A percentile compares a stretch with the other conserved stretches of the same genome.
These are phyloP conservation scores for Gliomastix tumulicola DNA, from an alignment of 2,329 filamentous ascomycete genomes.

Conservation along the genomic window DNA sequence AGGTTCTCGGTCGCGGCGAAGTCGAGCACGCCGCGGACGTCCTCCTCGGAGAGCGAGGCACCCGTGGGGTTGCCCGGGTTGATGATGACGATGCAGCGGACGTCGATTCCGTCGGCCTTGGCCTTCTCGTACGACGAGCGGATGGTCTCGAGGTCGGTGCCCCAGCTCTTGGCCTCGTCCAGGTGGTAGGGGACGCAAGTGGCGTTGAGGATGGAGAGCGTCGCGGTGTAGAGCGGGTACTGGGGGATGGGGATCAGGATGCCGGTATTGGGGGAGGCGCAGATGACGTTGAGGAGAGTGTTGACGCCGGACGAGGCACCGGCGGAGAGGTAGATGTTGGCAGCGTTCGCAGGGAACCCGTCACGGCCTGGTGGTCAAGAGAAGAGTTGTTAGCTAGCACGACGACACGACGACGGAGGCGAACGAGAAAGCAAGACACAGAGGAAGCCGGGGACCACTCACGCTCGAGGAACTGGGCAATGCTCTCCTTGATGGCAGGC, in stretches of 20 bases:
- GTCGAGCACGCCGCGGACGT: conserved; percentile 79
- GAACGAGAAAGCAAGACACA: neutral
- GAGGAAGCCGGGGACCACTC: conserved; percentile 22
- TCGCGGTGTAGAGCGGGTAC: conserved; percentile 96
- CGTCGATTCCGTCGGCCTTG: conserved; percentile 69
- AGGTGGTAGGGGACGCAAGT: conserved; percentile 89
- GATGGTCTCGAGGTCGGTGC: conserved; percentile 78
- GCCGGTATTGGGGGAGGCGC: conserved; percentile 67
- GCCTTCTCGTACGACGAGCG: conserved; percentile 67
- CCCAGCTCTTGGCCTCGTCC: conserved; percentile 81
- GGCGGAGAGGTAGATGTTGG: conserved; percentile 82
- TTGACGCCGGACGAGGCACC: conserved; percentile 94
- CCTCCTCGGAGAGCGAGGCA: conserved; percentile 69
- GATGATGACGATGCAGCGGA: conserved; percentile 92
- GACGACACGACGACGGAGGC: too few relatives aligned
- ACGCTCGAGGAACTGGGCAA: conserved; percentile 90
- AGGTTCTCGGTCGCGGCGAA: conserved; percentile 80
- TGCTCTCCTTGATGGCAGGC: conserved; percentile 77
- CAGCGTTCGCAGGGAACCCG: conserved; percentile 74
- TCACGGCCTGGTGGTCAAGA: conserved; percentile 57
- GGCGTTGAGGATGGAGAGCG: conserved; percentile 77
- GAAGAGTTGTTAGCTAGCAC: too few relatives aligned
- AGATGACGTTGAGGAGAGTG: conserved; percentile 86
- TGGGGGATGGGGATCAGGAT: conserved; percentile 94
- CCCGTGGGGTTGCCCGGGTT: conserved; percentile 98